Conservation (phyloP, 345 rosid genomes). For the Hibiscus mutabilis region DNA sequence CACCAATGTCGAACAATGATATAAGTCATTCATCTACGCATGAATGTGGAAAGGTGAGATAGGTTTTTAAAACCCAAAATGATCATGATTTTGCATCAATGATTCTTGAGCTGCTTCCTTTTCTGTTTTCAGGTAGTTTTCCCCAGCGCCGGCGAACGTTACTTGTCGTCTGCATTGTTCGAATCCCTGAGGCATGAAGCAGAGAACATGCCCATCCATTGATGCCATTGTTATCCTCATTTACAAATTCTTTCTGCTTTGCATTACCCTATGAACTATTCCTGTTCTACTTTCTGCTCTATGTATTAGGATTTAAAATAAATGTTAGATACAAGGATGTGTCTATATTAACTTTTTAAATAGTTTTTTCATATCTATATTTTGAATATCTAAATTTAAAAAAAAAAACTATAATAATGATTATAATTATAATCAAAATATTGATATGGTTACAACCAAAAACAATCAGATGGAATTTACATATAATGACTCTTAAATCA, state of each 20-base stretch:
- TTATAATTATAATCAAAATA: no score
- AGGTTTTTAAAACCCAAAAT: background rate
- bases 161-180: slow-evolving; percentile 54
- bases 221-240: background rate
- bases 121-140: slow-evolving; percentile 42
- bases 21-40: background rate
- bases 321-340: no score
- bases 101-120: background rate
- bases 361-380: no score
- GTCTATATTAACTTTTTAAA: no score
- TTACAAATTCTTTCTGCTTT: background rate
- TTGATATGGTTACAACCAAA: no score
- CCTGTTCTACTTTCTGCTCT: no score
- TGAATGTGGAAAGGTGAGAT: background rate
- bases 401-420: no score
- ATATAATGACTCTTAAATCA: no score
- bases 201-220: slow-evolving; percentile 43
- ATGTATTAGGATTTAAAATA: no score
- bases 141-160: slow-evolving; percentile 72
- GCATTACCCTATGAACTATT: background rate
- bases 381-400: no score
- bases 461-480: no score
- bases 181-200: slow-evolving; percentile 51
- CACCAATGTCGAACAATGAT: no score
- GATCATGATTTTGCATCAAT: background rate